Conservation (phyloP, 495 filamentous ascomycete species). For the Umbilicaria muhlenbergii region DNA sequence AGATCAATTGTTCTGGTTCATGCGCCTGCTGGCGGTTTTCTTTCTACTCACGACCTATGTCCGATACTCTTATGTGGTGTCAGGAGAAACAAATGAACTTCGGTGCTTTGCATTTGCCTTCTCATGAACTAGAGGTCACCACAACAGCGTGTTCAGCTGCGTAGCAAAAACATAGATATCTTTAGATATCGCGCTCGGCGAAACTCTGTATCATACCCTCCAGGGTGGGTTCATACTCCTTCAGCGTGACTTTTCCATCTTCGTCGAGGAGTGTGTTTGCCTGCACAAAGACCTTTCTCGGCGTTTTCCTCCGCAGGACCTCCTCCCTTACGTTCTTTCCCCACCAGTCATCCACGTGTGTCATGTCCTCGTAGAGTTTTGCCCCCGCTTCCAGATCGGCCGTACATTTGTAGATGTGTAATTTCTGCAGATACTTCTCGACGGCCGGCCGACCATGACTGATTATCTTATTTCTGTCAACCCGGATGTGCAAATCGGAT, state of each 20-base stretch:
- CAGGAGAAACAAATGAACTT: too few species aligned
- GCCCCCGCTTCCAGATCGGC: slow-evolving; percentile 64
- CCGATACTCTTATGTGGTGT: too few species aligned
- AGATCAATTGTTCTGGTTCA: too few species aligned
- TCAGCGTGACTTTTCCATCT: slow-evolving; percentile 59
- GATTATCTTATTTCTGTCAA: slow-evolving; percentile 77
- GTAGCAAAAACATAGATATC: too few species aligned
- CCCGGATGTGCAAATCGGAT: slow-evolving; percentile 58
- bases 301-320: slow-evolving; percentile 75
- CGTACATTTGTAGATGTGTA: slow-evolving; percentile 85
- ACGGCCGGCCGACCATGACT: slow-evolving; percentile 55
- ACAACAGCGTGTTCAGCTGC: too few species aligned
- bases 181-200: slow-evolving; percentile 56
- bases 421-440: slow-evolving; percentile 74
- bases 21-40: too few species aligned
- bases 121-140: too few species aligned
- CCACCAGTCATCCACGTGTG: slow-evolving; percentile 67
- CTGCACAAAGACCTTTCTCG: slow-evolving; percentile 91
- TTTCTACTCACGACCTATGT: too few species aligned
- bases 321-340: slow-evolving; percentile 56
- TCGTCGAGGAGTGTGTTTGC: slow-evolving; percentile 66
- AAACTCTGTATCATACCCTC: slow-evolving; percentile 86
- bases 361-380: slow-evolving; percentile 70
- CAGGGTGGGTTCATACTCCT: slow-evolving; percentile 75
- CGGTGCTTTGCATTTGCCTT: too few species aligned